Percentiles rank a stretch among this genome's conserved stretches.
Conservation (phyloP, 2,329 filamentous ascomycete species). For the Sclerotinia subarctica region DNA sequence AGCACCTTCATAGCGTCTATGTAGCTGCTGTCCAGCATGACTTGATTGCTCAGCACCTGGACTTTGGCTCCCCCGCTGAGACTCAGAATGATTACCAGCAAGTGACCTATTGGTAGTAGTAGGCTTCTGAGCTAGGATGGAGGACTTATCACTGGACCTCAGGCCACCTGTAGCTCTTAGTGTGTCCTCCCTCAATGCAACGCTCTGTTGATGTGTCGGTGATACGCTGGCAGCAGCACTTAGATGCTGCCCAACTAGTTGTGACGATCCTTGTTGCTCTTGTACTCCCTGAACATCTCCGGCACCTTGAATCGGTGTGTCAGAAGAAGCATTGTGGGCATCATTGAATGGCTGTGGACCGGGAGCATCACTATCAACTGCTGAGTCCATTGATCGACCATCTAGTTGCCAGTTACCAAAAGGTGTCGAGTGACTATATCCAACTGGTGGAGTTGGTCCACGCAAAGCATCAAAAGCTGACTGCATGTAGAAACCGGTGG, state of each 20-base stretch:
- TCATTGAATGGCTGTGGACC: background rate
- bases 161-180: background rate
- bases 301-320: background rate
- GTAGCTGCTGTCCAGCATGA: background rate
- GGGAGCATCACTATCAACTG: background rate
- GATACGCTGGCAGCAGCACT: background rate
- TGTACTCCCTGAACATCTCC: background rate
- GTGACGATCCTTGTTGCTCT: background rate
- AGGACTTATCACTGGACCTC: background rate
- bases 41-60: background rate
- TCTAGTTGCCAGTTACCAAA: background rate
- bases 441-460: background rate
- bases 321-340: background rate
- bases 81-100: background rate
- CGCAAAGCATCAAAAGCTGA: background rate
- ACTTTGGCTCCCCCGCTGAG: too few relatives aligned
- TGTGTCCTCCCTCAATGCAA: background rate
- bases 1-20: background rate
- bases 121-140: background rate
- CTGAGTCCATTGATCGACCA: background rate
- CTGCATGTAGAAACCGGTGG: background rate
- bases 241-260: background rate
- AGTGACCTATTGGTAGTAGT: background rate
- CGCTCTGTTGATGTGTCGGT: background rate
- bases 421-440: background rate